Percentiles rank a stretch among this genome's conserved stretches.
These are phyloP conservation scores for Dianthus caryophyllus DNA, from an alignment of 148 eudicot species.

Conservation along the genomic window DNA sequence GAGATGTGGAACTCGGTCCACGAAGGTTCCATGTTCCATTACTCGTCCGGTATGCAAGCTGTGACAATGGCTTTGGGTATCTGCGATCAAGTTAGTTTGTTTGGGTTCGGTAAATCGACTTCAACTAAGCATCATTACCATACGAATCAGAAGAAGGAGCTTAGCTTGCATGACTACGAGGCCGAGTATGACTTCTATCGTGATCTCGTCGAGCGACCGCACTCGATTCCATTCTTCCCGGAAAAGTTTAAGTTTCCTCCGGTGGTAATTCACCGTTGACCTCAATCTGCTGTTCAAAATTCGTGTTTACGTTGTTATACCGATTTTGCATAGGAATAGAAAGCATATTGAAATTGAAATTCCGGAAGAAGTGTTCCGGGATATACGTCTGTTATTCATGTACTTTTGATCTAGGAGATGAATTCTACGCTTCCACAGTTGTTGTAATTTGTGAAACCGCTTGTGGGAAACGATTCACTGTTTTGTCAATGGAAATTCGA, in stretches of 20 bases:
- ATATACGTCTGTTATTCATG: slow-evolving; percentile 5
- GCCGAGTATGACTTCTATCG: slow-evolving; percentile 77
- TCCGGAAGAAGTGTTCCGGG: slow-evolving; percentile 26
- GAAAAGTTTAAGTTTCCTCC: slow-evolving; percentile 65
- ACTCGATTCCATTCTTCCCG: slow-evolving; percentile 58
- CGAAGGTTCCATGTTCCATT: slow-evolving; percentile 68
- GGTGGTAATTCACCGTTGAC: slow-evolving; percentile 57
- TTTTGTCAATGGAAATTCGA: not conserved
- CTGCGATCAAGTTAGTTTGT: slow-evolving; percentile 69
- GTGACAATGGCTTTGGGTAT: slow-evolving; percentile 70
- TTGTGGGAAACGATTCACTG: not conserved
- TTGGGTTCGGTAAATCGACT: slow-evolving; percentile 74
- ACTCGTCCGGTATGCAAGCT: slow-evolving; percentile 95
- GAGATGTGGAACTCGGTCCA: slow-evolving; percentile 60
- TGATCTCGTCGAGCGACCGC: slow-evolving; percentile 58
- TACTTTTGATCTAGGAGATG: slow-evolving; percentile 8
- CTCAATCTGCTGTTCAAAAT: not conserved
- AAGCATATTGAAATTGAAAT: not conserved
- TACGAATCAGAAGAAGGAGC: slow-evolving; percentile 79
- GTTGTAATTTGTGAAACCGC: slow-evolving; percentile 4
- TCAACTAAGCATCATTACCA: slow-evolving; percentile 79
- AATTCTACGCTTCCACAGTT: not conserved
- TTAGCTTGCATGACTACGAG: slow-evolving; percentile 63
- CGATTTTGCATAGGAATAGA: slow-evolving; percentile 4
- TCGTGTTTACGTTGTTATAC: slow-evolving; percentile 2